These are phyloP conservation scores for Castanea crenata DNA, from an alignment of 306 rosid species.

Conservation along the genomic window DNA sequence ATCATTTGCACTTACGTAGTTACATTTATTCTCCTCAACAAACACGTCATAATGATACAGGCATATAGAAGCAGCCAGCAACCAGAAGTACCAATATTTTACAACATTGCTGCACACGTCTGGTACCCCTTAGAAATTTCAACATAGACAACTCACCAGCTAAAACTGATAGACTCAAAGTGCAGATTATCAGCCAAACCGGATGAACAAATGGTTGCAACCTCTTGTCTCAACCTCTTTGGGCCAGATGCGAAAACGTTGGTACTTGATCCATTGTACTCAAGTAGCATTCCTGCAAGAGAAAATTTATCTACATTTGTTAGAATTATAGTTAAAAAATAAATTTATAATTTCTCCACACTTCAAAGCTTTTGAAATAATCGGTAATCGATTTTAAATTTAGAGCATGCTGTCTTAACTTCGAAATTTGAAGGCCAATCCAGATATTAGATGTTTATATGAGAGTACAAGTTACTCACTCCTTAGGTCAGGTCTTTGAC, in stretches of 20 bases:
- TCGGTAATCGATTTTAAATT: too few relatives aligned
- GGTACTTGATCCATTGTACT: conserved; percentile 41
- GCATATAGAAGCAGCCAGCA: neutral
- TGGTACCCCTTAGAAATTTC: neutral
- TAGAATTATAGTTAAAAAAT: too few relatives aligned
- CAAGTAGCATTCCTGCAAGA: conserved; percentile 39
- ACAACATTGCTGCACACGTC: neutral
- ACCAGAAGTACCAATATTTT: neutral
- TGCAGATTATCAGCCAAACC: conserved; percentile 52
- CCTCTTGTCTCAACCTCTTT: conserved; percentile 61
- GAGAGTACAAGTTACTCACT: conserved; percentile 32
- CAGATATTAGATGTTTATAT: neutral
- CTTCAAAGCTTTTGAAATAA: too few relatives aligned
- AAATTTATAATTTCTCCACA: too few relatives aligned
- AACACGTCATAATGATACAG: too few relatives aligned
- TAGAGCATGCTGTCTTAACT: too few relatives aligned
- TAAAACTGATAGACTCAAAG: conserved; percentile 72
- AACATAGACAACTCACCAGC: conserved; percentile 39
- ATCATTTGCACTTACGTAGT: too few relatives aligned
- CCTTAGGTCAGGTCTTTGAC: conserved; percentile 59
- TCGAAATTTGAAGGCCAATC: neutral
- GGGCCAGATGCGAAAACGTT: conserved; percentile 70
- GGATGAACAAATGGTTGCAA: conserved; percentile 68
- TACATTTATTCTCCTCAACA: too few relatives aligned
- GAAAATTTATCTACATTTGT: neutral